Percentiles rank a stretch among this genome's conserved stretches.
Conservation (phyloP, 2,329 filamentous ascomycete species). For the Emydomyces testavorans region DNA sequence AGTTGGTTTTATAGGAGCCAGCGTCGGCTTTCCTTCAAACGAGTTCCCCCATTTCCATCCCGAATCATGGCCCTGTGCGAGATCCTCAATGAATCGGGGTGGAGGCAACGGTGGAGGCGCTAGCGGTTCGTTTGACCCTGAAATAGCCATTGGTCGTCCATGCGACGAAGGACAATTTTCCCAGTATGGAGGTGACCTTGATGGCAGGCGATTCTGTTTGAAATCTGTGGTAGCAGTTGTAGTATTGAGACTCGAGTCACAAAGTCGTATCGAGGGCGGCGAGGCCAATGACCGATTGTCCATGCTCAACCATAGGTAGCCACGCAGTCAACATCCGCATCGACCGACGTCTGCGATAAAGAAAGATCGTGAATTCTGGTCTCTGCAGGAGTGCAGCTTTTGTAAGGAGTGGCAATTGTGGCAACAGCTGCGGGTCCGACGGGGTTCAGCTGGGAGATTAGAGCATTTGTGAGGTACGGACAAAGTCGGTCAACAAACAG, state of each 20-base stretch:
- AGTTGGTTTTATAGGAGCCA: constrained; percentile 39
- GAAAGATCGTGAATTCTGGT: constrained; percentile 2
- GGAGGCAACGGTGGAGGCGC: constrained; percentile 55
- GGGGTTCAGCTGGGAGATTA: constrained; percentile 16
- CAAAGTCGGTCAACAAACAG: constrained; percentile 3
- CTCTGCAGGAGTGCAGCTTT: background rate
- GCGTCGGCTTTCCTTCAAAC: constrained; percentile 31
- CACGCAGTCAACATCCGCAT: constrained; percentile 17
- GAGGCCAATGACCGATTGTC: constrained; percentile 33
- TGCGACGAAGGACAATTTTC: constrained; percentile 30
- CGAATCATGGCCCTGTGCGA: constrained; percentile 47
- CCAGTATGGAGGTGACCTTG: constrained; percentile 30
- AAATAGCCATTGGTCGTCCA: constrained; percentile 50
- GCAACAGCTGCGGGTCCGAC: constrained; percentile 12
- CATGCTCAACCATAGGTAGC: constrained; percentile 30
- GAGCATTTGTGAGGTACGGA: constrained; percentile 13
- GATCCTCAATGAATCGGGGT: constrained; percentile 46
- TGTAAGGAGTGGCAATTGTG: constrained; percentile 15
- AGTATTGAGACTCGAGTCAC: constrained; percentile 1
- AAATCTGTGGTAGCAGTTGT: background rate
- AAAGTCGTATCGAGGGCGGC: constrained; percentile 34
- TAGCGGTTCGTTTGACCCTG: constrained; percentile 40
- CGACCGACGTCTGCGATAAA: constrained; percentile 4
- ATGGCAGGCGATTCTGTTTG: constrained; percentile 18
- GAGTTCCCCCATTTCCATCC: constrained; percentile 54